Percentiles rank a stretch among this genome's conserved stretches.
Evolutionary conservation across 148 eudicot genomes (phyloP).

Genomic region (Polygonum maritimum): DNA sequence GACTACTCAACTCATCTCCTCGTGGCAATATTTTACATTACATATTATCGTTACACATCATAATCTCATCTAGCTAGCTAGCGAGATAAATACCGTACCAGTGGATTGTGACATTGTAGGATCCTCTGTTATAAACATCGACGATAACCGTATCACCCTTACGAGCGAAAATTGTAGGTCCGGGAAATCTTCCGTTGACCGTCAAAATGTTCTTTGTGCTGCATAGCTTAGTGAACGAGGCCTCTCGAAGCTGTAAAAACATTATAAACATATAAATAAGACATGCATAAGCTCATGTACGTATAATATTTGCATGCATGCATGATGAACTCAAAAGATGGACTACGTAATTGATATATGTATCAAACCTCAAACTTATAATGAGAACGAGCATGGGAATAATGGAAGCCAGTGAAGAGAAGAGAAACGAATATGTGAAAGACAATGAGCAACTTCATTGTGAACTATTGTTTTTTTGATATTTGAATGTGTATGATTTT

Average conservation of each 20-base stretch:
- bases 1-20: no score
- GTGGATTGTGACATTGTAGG: background rate
- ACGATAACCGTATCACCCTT: background rate
- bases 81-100: background rate
- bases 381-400: background rate
- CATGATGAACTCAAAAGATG: no score
- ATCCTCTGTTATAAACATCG: background rate
- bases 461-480: background rate
- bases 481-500: background rate
- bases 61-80: background rate
- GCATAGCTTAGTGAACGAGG: background rate
- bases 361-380: background rate
- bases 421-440: background rate
- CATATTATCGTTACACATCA: background rate
- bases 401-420: background rate
- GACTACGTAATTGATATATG: background rate
- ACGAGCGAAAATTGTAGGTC: background rate
- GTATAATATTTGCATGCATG: no score
- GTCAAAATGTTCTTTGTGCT: background rate
- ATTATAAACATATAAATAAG: background rate
- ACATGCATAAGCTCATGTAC: background rate
- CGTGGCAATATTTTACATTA: no score
- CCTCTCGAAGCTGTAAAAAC: background rate
- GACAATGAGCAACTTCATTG: background rate
- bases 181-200: background rate